A percentile compares a stretch with the other conserved stretches of the same genome.
These are phyloP conservation scores for Chytridium lagenaria DNA, from an alignment of 371 early-diverging fungal genomes.

Conservation along the genomic window DNA sequence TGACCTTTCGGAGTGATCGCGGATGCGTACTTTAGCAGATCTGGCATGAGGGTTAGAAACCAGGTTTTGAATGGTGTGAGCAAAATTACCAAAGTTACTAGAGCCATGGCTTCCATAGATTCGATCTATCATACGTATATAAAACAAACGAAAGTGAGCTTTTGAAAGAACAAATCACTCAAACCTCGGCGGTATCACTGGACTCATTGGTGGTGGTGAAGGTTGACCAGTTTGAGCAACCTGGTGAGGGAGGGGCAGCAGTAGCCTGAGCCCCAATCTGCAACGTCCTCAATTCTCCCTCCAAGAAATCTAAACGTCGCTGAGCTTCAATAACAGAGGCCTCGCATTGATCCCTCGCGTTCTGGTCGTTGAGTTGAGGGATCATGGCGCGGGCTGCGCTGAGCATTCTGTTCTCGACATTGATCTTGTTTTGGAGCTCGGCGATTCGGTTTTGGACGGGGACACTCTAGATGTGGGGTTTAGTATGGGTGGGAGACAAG, in stretches of 20 bases:
- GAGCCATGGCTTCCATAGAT: slow-evolving; percentile 9
- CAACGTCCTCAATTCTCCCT: slow-evolving; percentile 69
- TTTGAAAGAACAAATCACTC: not conserved
- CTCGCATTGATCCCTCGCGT: slow-evolving; percentile 77
- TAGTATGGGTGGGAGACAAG: too few species aligned
- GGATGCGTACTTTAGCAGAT: slow-evolving; percentile 41
- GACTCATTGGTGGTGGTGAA: slow-evolving; percentile 8
- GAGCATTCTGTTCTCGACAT: slow-evolving; percentile 66
- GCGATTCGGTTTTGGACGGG: slow-evolving; percentile 51
- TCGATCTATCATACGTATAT: not conserved
- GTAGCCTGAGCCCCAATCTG: slow-evolving; percentile 2
- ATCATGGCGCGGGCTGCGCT: slow-evolving; percentile 74
- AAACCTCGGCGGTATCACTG: slow-evolving; percentile 1
- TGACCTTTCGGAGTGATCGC: slow-evolving; percentile 83
- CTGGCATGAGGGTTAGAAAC: slow-evolving; percentile 18
- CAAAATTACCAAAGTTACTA: not conserved
- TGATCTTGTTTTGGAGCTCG: slow-evolving; percentile 64
- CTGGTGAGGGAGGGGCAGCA: not conserved
- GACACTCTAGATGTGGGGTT: slow-evolving; percentile 1
- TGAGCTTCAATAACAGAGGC: slow-evolving; percentile 77
- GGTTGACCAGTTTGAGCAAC: not conserved
- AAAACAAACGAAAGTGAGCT: too few species aligned
- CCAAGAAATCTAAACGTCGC: slow-evolving; percentile 82
- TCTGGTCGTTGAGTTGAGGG: slow-evolving; percentile 68
- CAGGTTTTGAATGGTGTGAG: not conserved